Evolutionary conservation across 768 basidiomycete species (phyloP).

Genomic region (Neoboletus brunneissimus): DNA sequence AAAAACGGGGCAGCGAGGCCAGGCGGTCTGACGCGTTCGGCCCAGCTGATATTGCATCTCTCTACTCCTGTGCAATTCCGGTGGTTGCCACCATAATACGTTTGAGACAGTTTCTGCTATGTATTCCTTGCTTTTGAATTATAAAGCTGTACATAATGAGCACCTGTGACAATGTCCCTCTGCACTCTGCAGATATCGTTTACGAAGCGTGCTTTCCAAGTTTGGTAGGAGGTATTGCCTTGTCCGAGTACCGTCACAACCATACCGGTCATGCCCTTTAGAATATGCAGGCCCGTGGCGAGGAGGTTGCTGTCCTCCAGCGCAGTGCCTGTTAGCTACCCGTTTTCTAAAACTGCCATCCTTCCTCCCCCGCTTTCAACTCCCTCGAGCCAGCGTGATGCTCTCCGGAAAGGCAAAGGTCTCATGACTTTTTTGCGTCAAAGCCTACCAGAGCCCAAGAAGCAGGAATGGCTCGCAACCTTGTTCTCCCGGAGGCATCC

Average conservation of each 20-base stretch:
- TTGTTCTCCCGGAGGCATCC: constrained; percentile 73
- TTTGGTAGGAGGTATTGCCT: constrained; percentile 9
- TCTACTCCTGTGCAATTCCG: constrained; percentile 9
- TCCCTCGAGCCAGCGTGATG: constrained; percentile 36
- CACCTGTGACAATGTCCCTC: neutral
- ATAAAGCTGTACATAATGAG: constrained; percentile 32
- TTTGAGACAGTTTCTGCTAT: constrained; percentile 22
- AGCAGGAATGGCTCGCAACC: constrained; percentile 62
- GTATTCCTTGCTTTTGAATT: constrained; percentile 30
- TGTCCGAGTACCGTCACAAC: neutral
- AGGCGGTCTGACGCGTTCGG: constrained; percentile 12
- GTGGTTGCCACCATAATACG: constrained; percentile 13
- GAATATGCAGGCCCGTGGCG: constrained; percentile 9
- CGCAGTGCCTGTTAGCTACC: constrained; percentile 40
- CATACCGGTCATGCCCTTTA: constrained; percentile 10
- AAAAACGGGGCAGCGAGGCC: constrained; percentile 22
- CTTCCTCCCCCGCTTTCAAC: constrained; percentile 45
- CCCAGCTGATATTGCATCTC: constrained; percentile 6
- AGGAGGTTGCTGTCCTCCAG: constrained; percentile 26
- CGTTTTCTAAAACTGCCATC: constrained; percentile 71
- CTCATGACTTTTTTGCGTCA: constrained; percentile 73
- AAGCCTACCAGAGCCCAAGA: constrained; percentile 63
- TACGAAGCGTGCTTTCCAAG: constrained; percentile 1
- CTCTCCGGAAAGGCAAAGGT: constrained; percentile 66
- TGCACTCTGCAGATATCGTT: neutral